Percentiles rank a stretch among this genome's conserved stretches.
phyloP scores from a whole-genome alignment of 768 basidiomycete genomes.

The Russula virescens region DNA sequence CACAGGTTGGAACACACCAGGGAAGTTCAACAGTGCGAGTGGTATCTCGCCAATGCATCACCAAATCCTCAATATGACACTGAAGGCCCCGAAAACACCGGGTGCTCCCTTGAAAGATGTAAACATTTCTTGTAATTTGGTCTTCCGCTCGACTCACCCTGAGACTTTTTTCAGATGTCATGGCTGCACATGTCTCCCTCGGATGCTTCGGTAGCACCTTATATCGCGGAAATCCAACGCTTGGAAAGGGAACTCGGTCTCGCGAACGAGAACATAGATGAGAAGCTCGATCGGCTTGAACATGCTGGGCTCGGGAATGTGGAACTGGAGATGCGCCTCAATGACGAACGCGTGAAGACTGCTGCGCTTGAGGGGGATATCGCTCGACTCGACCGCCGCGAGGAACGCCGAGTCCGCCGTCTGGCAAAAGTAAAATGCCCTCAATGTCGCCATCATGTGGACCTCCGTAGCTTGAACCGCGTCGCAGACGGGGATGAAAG shows the following conservation, averaged over 20 bases:
- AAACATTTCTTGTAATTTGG: conserved; percentile 28
- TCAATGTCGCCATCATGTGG: conserved; percentile 61
- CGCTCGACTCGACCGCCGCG: conserved; percentile 55
- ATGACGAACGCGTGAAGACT: conserved; percentile 60
- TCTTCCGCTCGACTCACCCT: conserved; percentile 19
- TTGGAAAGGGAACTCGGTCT: conserved; percentile 69
- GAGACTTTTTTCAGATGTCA: conserved; percentile 46
- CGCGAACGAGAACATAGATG: conserved; percentile 82
- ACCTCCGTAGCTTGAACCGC: conserved; percentile 40
- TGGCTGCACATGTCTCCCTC: conserved; percentile 61
- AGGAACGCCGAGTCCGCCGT: conserved; percentile 60
- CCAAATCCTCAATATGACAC: conserved; percentile 60
- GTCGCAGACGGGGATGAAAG: conserved; percentile 52
- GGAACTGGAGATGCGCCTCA: conserved; percentile 61
- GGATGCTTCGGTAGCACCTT: conserved; percentile 53
- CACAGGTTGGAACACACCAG: conserved; percentile 52
- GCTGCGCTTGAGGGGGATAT: conserved; percentile 60
- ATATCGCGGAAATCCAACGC: conserved; percentile 66
- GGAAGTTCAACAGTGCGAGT: conserved; percentile 45
- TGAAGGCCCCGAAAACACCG: conserved; percentile 69
- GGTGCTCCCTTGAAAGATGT: conserved; percentile 77
- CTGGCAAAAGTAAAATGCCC: conserved; percentile 60
- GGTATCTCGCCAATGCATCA: conserved; percentile 75
- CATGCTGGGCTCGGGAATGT: conserved; percentile 74
- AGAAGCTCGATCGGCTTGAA: conserved; percentile 81